Evolutionary conservation across 768 basidiomycete genomes (phyloP).

Genomic region (Termitomyces bulborhizus): DNA sequence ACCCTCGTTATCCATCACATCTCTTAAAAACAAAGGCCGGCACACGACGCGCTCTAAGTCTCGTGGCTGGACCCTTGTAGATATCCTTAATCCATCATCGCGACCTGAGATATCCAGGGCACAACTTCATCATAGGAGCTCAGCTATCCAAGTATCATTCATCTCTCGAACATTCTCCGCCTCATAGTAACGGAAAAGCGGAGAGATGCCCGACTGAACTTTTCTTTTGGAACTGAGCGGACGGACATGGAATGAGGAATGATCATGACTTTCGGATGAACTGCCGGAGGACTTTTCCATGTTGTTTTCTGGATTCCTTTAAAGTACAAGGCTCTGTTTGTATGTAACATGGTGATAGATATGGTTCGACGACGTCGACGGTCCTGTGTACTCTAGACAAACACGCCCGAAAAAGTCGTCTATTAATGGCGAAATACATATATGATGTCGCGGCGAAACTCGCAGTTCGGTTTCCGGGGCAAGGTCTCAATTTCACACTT

Average conservation of each 20-base stretch:
- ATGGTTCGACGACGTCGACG: background rate
- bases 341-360: background rate
- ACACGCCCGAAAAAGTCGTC: background rate
- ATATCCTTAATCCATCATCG: background rate
- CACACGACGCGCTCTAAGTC: background rate
- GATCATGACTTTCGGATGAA: constrained; percentile 3
- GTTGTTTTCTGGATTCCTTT: background rate
- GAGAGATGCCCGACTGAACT: constrained; percentile 2
- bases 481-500: background rate
- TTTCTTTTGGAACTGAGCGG: constrained; percentile 4
- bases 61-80: background rate
- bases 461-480: background rate
- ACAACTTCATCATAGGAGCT: background rate
- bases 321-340: background rate
- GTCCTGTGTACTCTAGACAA: background rate
- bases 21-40: constrained; percentile 6
- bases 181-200: constrained; percentile 6
- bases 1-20: constrained; percentile 26
- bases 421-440: background rate
- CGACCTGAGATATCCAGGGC: background rate
- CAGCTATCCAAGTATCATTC: constrained; percentile 5
- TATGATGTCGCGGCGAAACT: background rate
- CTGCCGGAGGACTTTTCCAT: background rate
- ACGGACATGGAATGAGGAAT: constrained; percentile 3
- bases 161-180: constrained; percentile 9